Conservation (phyloP, 257 asterid genomes). For the Penstemon newberryi region DNA sequence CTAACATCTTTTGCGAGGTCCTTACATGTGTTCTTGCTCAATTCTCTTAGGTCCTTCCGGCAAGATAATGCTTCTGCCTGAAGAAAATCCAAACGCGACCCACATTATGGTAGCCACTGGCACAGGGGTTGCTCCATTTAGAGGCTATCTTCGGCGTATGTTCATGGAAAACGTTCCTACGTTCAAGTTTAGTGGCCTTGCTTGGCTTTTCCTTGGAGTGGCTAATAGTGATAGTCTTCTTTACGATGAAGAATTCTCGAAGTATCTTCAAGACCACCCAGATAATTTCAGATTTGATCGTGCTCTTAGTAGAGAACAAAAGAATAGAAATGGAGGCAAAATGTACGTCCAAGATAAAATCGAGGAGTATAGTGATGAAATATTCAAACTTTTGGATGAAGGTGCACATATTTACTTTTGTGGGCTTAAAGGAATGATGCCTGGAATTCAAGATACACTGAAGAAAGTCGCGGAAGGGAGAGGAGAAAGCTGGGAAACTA, state of each 20-base stretch:
- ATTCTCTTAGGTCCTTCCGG: conserved; percentile 86
- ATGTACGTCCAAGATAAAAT: conserved; percentile 97
- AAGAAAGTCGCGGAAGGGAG: conserved; percentile 81
- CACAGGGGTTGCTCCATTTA: conserved; percentile 91
- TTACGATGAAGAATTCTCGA: conserved; percentile 80
- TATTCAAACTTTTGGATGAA: conserved; percentile 75
- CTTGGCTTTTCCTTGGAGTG: conserved; percentile 99
- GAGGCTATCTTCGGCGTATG: conserved; percentile 97
- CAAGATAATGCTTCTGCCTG: conserved; percentile 93
- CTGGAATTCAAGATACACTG: conserved; percentile 91
- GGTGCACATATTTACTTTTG: conserved; percentile 97
- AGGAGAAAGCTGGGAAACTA: conserved; percentile 92
- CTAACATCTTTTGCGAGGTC: neutral
- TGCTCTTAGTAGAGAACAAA: conserved; percentile 92
- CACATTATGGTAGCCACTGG: conserved; percentile 99
- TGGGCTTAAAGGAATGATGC: conserved; percentile 99
- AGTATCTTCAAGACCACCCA: conserved; percentile 69
- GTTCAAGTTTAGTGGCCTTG: conserved; percentile 77
- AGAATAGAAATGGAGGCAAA: conserved; percentile 83
- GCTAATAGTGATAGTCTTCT: conserved; percentile 88
- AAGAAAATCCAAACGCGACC: conserved; percentile 81
- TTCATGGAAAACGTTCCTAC: conserved; percentile 88
- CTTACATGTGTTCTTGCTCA: conserved; percentile 1
- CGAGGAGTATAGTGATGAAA: conserved; percentile 90
- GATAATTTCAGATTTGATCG: conserved; percentile 76